Base-by-base conservation (phyloP, 148 eudicot genomes). In the Rhododendron ovatum region DNA sequence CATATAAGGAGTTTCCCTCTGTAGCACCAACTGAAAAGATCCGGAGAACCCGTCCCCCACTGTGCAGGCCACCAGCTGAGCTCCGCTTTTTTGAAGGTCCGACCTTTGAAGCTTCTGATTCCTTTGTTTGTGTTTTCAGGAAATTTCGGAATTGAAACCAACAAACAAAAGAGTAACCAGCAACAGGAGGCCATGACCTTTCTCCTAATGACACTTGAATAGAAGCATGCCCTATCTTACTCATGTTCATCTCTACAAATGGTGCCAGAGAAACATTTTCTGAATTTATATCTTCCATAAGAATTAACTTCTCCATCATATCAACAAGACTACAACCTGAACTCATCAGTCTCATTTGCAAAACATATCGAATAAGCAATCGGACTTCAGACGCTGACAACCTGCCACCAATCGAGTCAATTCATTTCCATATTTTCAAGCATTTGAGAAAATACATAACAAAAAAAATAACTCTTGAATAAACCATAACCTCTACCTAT, bases 111-210 rank as follows among this genome's bases (percentile, higher is more conserved):
- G 86, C 91, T 75, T 94, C 98, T 50, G 80, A 63, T 85, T 93
- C 96, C 85, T 91, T 94, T 37, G 91, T 73, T 51, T 92, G 91
- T 78, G 94, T 87, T 89, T 90, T 95, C 81, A 93, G 85, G 83
- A 98, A 92, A 91, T 95, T 93, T 47, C 86, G 93, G 89, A 87
- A 95, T 86, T 95, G 99, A 90, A 98, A 98, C 99, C 99, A 98
- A 89, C 99, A 98, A 86, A 94, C 95, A 87, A 98, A 98, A 78
- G 99, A 95, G 92, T 98, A 98, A 88, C 99, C 99, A 55, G 99
- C 99, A 88, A 94, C 96, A 78, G 99, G 99, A 89, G 99, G 99
- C 99, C 99, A 98, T 77, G 99, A 94, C 87, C 99, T 92, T 89
- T 98, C 99, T 83, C 99, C 99, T 53, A 98, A 87, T 63, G 99